A percentile compares a stretch with the other conserved stretches of the same genome.
phyloP scores from a whole-genome alignment of 2,329 filamentous ascomycete genomes.

The Metarhizium robertsii region DNA sequence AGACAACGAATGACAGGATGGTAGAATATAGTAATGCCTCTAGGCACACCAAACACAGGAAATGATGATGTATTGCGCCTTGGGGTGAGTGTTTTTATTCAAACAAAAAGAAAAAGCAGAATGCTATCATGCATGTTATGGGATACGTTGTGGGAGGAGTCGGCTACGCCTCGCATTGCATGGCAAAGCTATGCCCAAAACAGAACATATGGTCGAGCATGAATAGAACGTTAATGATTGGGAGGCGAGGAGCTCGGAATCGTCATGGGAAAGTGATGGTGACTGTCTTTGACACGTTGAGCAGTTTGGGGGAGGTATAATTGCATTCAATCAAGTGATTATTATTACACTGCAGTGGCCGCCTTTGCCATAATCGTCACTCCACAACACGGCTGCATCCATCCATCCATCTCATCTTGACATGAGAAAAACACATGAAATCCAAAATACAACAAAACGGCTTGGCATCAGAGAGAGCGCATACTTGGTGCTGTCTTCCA shows the following conservation, averaged over 20 bases:
- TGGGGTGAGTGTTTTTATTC: not conserved
- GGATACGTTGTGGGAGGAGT: not conserved
- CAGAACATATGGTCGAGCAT: not conserved
- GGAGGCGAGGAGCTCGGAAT: not conserved
- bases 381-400: too few relatives aligned
- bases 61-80: not conserved
- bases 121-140: not conserved
- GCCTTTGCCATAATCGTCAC: too few relatives aligned
- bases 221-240: not conserved
- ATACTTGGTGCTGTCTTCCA: too few relatives aligned
- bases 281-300: not conserved
- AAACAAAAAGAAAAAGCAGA: not conserved
- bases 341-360: too few relatives aligned
- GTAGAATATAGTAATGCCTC: not conserved
- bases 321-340: too few relatives aligned
- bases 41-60: not conserved
- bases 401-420: too few relatives aligned
- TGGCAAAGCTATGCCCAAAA: not conserved
- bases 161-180: too few relatives aligned
- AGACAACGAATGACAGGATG: slow-evolving; percentile 3
- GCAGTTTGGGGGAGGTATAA: too few relatives aligned
- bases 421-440: too few relatives aligned
- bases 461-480: too few relatives aligned
- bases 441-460: too few relatives aligned
- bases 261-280: not conserved